Percentiles rank a stretch among this genome's conserved stretches.
Conservation (phyloP, 495 filamentous ascomycete genomes). For the Pseudomonodictys pantanalensis region DNA sequence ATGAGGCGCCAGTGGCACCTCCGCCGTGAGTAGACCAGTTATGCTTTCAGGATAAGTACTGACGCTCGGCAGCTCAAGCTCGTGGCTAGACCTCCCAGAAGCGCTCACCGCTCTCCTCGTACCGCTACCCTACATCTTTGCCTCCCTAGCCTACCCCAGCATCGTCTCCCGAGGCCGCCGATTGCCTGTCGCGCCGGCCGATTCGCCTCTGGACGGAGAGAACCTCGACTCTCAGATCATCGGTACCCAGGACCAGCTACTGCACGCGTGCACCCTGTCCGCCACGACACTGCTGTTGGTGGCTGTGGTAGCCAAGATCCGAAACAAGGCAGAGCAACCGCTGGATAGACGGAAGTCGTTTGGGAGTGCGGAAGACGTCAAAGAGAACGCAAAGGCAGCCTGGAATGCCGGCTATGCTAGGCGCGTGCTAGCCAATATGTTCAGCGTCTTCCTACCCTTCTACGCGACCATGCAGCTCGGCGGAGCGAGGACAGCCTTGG, state of each 20-base stretch:
- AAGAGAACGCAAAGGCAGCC: not conserved
- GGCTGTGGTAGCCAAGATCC: constrained; percentile 42
- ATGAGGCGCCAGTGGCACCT: constrained; percentile 16
- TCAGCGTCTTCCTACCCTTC: constrained; percentile 52
- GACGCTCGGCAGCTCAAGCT: constrained; percentile 19
- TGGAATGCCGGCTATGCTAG: constrained; percentile 5
- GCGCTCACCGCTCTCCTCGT: constrained; percentile 40
- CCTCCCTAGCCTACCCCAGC: constrained; percentile 28
- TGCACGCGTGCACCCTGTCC: constrained; percentile 41
- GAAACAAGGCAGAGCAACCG: constrained; percentile 20
- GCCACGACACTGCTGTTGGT: constrained; percentile 44
- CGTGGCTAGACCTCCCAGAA: constrained; percentile 37
- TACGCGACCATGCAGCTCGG: constrained; percentile 58
- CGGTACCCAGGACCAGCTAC: constrained; percentile 14
- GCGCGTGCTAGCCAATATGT: constrained; percentile 26
- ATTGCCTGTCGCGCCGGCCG: constrained; percentile 3
- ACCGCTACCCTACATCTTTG: constrained; percentile 37
- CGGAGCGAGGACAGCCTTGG: constrained; percentile 51
- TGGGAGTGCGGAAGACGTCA: constrained; percentile 9
- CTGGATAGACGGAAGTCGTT: constrained; percentile 40
- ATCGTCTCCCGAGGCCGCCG: constrained; percentile 7
- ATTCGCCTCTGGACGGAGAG: constrained; percentile 1
- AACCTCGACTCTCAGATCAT: not conserved
- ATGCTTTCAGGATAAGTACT: constrained; percentile 1
- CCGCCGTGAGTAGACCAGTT: constrained; percentile 11